Evolutionary conservation across 371 early-diverging fungal genomes (phyloP), one percentile per base, ranked within the genome.

Genomic region (Syncephalastrum sp.): DNA sequence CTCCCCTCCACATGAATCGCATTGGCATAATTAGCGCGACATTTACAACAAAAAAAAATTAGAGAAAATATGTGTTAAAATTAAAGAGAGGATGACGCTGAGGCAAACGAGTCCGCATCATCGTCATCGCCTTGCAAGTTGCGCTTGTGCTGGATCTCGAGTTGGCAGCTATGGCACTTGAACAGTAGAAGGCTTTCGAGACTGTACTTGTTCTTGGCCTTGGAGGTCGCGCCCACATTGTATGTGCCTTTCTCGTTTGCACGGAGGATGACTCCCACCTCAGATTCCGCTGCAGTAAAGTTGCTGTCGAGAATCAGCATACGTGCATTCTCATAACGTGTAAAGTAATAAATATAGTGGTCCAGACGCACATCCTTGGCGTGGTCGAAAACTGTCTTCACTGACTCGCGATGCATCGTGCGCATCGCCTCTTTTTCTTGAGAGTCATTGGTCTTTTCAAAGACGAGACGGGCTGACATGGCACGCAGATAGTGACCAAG

Each of bases 401-500:
- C 42, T 14, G 68, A 64, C 56, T 61, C 45, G 13, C 47, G 45
- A 42, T 65, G 65, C 0, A 56, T 53, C 3, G 47, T 21, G 33
- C 59, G 52, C 52, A 57, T 29, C 12, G 49, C 3, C 13, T 58
- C 47, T 43, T 16, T 21, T 24, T 64, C 59, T 13, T 61, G 25
- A n/a, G 38, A 12, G 24, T 51, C 47, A 19, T 45, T 48, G 12
- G 53, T 5, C 10, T 41, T 50, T 4, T 27, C 42, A 1, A 50
- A 42, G 14, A 61, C 42, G 10, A 57, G 81, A 21, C 82, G 75
- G 51, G 74, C 57, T 13, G 78, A 63, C 17, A 76, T 60, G 42
- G 81, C 85, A 51, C 77, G 77, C 13, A 87, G 69, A 57, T 84
- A 74, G 41, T 83, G 55, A 0, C 74, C 72, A n/a, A 88, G 57